phyloP scores from a whole-genome alignment of 495 filamentous ascomycete species.

The Penicillium macrosclerotiorum region DNA sequence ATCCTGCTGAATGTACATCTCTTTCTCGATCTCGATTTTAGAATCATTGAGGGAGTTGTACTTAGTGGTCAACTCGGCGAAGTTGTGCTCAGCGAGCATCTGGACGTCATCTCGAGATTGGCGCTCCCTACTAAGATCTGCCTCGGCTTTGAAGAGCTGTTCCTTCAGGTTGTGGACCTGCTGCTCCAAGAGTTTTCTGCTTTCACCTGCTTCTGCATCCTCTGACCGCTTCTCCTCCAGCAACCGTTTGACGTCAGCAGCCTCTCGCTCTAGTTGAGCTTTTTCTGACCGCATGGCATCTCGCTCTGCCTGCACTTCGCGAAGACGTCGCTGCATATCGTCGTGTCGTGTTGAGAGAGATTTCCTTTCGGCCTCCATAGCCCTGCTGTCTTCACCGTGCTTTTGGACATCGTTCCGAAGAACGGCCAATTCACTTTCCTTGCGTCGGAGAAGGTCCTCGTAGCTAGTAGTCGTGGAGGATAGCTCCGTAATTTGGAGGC shows the following conservation, averaged over 20 bases:
- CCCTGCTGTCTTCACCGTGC: conserved; percentile 70
- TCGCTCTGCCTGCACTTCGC: conserved; percentile 82
- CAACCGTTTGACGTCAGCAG: conserved; percentile 79
- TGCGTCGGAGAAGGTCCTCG: conserved; percentile 86
- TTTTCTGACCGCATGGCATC: conserved; percentile 85
- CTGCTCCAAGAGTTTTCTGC: conserved; percentile 79
- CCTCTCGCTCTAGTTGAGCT: conserved; percentile 78
- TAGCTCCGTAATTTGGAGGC: conserved; percentile 81
- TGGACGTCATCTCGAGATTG: conserved; percentile 97
- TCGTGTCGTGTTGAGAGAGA: conserved; percentile 73
- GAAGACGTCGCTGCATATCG: conserved; percentile 70
- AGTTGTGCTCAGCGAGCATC: conserved; percentile 87
- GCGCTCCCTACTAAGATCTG: conserved; percentile 84
- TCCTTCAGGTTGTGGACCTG: conserved; percentile 85
- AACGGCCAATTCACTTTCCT: conserved; percentile 89
- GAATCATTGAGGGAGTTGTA: conserved; percentile 86
- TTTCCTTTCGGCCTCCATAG: conserved; percentile 71
- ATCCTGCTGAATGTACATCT: conserved; percentile 97
- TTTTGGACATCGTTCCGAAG: conserved; percentile 80
- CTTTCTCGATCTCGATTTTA: conserved; percentile 97
- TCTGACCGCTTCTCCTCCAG: conserved; percentile 87
- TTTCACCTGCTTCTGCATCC: conserved; percentile 81
- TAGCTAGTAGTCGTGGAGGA: conserved; percentile 91
- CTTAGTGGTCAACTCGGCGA: conserved; percentile 74
- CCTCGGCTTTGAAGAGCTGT: conserved; percentile 79